A percentile compares a stretch with the other conserved stretches of the same genome.
Evolutionary conservation across 1,284 basidiomycete species (phyloP).

Genomic region (Leccinum fuscescens): DNA sequence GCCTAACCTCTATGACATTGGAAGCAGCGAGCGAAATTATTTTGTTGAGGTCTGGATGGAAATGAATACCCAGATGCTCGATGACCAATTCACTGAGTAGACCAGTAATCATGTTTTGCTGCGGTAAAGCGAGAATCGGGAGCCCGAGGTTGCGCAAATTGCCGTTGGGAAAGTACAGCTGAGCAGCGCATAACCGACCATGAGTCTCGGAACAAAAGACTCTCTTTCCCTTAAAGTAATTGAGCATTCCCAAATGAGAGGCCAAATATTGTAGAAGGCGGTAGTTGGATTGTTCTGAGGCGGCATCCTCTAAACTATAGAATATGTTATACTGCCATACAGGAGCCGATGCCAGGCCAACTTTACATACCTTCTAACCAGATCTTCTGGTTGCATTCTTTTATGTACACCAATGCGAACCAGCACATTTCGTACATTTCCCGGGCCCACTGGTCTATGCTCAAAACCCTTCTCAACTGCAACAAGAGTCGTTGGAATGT

Average conservation of each 20-base stretch:
- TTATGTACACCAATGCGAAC: constrained; percentile 1
- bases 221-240: no score
- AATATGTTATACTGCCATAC: not conserved
- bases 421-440: constrained; percentile 10
- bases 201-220: no score
- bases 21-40: no score
- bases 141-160: no score
- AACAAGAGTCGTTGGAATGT: constrained; percentile 2
- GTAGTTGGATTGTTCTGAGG: constrained; percentile 14
- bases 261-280: constrained; percentile 11
- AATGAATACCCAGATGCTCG: no score
- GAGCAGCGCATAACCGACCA: no score
- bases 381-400: not conserved
- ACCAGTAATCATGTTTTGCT: no score
- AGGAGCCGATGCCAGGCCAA: not conserved
- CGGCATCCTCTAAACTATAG: constrained; percentile 13
- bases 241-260: not conserved
- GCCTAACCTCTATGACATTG: no score
- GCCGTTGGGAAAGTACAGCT: no score
- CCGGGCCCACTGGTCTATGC: not conserved
- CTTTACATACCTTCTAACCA: constrained; percentile 11
- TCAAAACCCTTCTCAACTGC: not conserved
- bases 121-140: no score
- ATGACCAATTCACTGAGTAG: no score
- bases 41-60: no score